Percentiles rank a stretch among this genome's conserved stretches.
Evolutionary conservation across 2,329 filamentous ascomycete species (phyloP).

Genomic region (Colletotrichum eremochloae): DNA sequence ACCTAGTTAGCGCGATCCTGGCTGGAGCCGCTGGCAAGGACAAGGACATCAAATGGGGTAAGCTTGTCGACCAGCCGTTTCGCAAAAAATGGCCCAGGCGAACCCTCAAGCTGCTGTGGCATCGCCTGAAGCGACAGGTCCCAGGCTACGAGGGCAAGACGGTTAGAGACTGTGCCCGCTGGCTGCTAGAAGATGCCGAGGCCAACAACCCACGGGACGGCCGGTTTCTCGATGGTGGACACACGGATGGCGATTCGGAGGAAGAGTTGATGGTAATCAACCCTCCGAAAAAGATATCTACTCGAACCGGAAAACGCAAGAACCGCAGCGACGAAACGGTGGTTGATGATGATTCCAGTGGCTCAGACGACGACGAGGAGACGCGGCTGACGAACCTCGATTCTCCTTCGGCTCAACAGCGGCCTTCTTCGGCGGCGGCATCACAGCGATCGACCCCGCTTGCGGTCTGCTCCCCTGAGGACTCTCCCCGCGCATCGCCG

Average conservation of each 20-base stretch:
- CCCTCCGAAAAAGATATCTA: neutral
- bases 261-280: slow-evolving; percentile 13
- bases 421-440: neutral
- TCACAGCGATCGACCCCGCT: slow-evolving; percentile 1
- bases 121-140: slow-evolving; percentile 53
- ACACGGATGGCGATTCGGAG: slow-evolving; percentile 17
- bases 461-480: neutral
- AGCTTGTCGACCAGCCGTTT: slow-evolving; percentile 57
- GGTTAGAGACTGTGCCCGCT: slow-evolving; percentile 53
- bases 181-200: slow-evolving; percentile 51
- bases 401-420: slow-evolving; percentile 12
- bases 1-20: slow-evolving; percentile 59
- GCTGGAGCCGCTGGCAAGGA: slow-evolving; percentile 57
- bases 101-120: slow-evolving; percentile 57
- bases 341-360: slow-evolving; percentile 13
- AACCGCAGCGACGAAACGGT: slow-evolving; percentile 21
- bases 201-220: slow-evolving; percentile 40
- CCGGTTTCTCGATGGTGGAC: slow-evolving; percentile 23
- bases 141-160: slow-evolving; percentile 50
- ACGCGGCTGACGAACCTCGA: neutral
- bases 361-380: neutral
- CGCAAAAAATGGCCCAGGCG: slow-evolving; percentile 55
- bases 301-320: slow-evolving; percentile 2
- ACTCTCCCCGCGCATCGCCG: neutral
- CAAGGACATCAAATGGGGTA: slow-evolving; percentile 63